A percentile compares a stretch with the other conserved stretches of the same genome.
Conservation (phyloP, 1,139 yeast genomes). For the Taphrina confusa region DNA sequence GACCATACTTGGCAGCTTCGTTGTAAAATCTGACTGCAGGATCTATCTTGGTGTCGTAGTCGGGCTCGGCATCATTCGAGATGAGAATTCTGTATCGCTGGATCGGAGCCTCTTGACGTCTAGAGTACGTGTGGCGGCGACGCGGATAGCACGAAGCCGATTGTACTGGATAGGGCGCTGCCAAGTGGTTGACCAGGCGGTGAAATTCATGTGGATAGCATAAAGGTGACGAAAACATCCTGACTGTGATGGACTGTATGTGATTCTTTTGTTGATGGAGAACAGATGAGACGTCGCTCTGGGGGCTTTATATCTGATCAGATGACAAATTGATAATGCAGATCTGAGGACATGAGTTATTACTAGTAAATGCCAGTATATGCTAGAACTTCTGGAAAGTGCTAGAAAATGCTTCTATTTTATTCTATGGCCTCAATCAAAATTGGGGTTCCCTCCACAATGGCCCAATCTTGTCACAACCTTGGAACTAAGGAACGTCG, state of each 20-base stretch:
- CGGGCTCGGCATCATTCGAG: not conserved
- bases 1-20: not conserved
- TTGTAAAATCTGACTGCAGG: not conserved
- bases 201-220: conserved; percentile 15
- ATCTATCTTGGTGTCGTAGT: not conserved
- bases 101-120: not conserved
- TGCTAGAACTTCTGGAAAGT: conserved; percentile 4
- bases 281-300: no score
- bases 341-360: no score
- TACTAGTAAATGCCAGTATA: not conserved
- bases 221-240: not conserved
- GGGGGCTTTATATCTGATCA: no score
- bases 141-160: not conserved
- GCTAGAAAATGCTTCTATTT: conserved; percentile 9
- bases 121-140: not conserved
- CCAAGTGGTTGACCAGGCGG: conserved; percentile 3
- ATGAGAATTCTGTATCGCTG: not conserved
- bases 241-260: not conserved
- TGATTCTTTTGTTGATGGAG: no score
- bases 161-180: conserved; percentile 3
- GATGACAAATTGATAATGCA: no score
- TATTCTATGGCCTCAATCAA: no score
- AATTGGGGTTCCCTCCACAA: no score
- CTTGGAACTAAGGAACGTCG: no score
- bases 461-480: no score